Base-by-base conservation (phyloP, 228 moss, liverwort and hornwort genomes). In the Sphagnum fallax region DNA sequence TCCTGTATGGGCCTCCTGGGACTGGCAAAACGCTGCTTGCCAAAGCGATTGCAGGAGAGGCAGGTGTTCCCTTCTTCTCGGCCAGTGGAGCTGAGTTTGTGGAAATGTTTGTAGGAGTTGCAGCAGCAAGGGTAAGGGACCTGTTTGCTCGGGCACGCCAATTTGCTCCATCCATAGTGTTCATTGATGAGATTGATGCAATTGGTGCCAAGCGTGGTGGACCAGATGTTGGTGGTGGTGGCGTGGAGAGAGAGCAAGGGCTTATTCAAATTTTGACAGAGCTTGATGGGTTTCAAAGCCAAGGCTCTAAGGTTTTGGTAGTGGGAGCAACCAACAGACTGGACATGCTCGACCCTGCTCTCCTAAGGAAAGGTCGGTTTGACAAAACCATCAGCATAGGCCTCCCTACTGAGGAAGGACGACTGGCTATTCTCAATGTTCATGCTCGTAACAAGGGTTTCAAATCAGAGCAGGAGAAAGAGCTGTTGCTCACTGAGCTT, bases 51-150 rank as follows among this genome's bases (percentile, higher is more conserved):
- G 98, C 98, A 68, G 98, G 98, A 73, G 98, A 98, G 75, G 98
- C 94, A 67, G 98, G 98, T n/a, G 92, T 98, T 69, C 98, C 98
- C 16, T 98, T 98, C 66, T 98, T 98, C 81, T 98, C 94, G 73
- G 98, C 94, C 50, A 98, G 98, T 75, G 98, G 98, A 76, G 85
- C 98, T 60, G 98, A 98, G 78, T 98, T 98, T 86, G 98, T 98
- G 12, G 98, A 98, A 94, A 98, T 98, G 98, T 98, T 98, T 80
- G 98, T 94, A 66, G 98, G 98, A 75, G 98, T 98, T 66, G 98
- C 98, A 68, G 98, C 98, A 64, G 98, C 98, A 53, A 87, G 98
- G 76, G 98, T 98, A 51, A 85, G 98, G 69, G 98, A 98, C 73
- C 76, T 98, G 60, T 98, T 98, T 72, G 78, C 90, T 64, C 85